These are phyloP conservation scores for Arachnopeziza araneosa DNA, from an alignment of 2,329 filamentous ascomycete genomes.

Conservation along the genomic window DNA sequence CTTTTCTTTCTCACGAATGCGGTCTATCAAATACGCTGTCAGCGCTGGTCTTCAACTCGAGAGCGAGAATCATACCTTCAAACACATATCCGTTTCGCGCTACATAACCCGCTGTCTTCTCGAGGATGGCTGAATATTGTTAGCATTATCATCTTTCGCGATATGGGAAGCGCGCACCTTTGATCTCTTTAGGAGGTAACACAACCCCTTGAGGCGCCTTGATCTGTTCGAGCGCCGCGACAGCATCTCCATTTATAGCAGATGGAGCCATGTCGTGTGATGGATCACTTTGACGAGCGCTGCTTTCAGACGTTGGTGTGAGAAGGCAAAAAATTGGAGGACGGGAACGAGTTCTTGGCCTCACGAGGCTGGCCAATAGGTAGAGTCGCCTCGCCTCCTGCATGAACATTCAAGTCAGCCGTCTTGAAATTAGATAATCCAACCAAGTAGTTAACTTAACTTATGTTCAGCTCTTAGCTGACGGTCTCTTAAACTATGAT, in stretches of 20 bases:
- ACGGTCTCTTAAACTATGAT: no score
- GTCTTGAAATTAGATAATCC: no score
- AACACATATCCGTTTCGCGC: constrained; percentile 59
- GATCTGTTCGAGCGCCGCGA: constrained; percentile 54
- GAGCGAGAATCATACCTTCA: constrained; percentile 40
- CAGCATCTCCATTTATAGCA: constrained; percentile 45
- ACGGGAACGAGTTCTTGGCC: neutral
- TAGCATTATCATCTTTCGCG: constrained; percentile 31
- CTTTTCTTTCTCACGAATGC: constrained; percentile 78
- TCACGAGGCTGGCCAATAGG: neutral
- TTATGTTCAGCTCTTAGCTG: no score
- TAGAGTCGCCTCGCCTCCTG: neutral
- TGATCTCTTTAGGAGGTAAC: constrained; percentile 77
- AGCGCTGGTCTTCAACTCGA: neutral
- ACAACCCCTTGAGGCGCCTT: constrained; percentile 81
- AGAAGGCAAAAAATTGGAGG: neutral
- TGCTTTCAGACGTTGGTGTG: neutral
- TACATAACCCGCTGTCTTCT: constrained; percentile 93
- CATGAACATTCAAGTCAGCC: neutral
- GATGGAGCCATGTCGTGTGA: constrained; percentile 27
- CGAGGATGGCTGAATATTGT: constrained; percentile 55
- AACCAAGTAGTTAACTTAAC: no score
- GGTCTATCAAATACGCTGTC: constrained; percentile 49
- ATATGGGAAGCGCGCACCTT: constrained; percentile 38
- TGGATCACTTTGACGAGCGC: neutral